These are phyloP conservation scores for Capsella bursapastoris DNA, from an alignment of 345 rosid species.

Conservation along the genomic window DNA sequence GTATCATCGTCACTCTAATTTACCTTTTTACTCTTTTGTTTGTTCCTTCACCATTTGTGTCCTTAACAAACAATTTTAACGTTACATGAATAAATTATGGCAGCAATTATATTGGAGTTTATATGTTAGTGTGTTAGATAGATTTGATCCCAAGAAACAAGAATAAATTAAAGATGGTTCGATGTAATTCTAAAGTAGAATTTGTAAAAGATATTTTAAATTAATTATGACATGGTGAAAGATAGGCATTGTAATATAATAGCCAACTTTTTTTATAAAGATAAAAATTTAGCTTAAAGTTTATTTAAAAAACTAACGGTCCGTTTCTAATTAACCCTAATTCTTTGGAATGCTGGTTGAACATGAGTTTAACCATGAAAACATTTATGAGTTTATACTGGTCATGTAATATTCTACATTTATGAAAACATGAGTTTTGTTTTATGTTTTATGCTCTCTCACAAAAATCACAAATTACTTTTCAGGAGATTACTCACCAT, in stretches of 20 bases:
- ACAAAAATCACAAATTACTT: not conserved
- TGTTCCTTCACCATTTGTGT: not conserved
- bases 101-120: not conserved
- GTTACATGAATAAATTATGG: not conserved
- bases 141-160: not conserved
- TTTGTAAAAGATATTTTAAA: not conserved
- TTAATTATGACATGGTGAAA: not conserved
- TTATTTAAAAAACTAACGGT: not conserved
- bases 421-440: not conserved
- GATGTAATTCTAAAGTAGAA: not conserved
- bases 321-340: not conserved
- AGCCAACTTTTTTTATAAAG: not conserved
- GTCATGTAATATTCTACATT: not conserved
- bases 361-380: too few relatives aligned
- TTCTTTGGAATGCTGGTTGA: not conserved
- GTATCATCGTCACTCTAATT: not conserved
- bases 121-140: not conserved
- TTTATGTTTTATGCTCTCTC: not conserved
- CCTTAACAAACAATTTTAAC: not conserved
- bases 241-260: not conserved
- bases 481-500: not conserved
- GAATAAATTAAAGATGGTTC: not conserved
- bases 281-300: not conserved
- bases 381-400: not conserved
- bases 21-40: not conserved